A percentile compares a stretch with the other conserved stretches of the same genome.
phyloP scores from a whole-genome alignment of 495 filamentous ascomycete species.

The Evansstolkia leycettana region DNA sequence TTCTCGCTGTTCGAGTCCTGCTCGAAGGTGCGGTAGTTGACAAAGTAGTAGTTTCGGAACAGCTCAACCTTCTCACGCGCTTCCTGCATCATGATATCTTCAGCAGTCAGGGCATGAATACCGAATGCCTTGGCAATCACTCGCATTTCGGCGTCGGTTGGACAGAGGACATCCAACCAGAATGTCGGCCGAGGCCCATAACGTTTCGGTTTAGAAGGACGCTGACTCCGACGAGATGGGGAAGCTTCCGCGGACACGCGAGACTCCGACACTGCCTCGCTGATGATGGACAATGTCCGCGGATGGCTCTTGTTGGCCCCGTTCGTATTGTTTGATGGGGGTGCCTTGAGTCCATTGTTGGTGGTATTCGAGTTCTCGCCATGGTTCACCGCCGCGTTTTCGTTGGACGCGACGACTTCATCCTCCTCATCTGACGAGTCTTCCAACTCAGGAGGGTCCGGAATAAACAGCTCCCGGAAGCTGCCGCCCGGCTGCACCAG shows the following conservation, averaged over 20 bases:
- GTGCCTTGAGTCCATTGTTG: slow-evolving; percentile 14
- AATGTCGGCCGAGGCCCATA: slow-evolving; percentile 87
- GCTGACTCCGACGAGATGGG: slow-evolving; percentile 11
- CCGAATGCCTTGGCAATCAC: slow-evolving; percentile 84
- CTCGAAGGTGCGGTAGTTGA: slow-evolving; percentile 95
- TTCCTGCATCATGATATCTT: slow-evolving; percentile 96
- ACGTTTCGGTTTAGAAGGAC: slow-evolving; percentile 39
- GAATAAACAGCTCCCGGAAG: slow-evolving; percentile 79
- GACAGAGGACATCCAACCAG: slow-evolving; percentile 87
- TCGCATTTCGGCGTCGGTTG: slow-evolving; percentile 87
- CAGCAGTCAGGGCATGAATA: slow-evolving; percentile 86
- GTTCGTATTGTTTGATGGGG: slow-evolving; percentile 19
- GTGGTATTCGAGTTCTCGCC: slow-evolving; percentile 2
- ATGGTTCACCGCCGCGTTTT: slow-evolving; percentile 10
- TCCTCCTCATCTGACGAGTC: slow-evolving; percentile 56
- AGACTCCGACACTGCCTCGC: slow-evolving; percentile 20
- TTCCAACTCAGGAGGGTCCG: slow-evolving; percentile 51
- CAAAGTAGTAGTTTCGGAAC: slow-evolving; percentile 94
- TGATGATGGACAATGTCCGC: slow-evolving; percentile 18
- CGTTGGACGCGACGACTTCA: slow-evolving; percentile 21
- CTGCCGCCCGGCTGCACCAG: slow-evolving; percentile 70
- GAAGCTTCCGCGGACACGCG: slow-evolving; percentile 11
- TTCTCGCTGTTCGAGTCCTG: slow-evolving; percentile 79
- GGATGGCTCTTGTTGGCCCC: slow-evolving; percentile 15
- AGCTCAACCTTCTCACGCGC: slow-evolving; percentile 95